Conservation (phyloP, 768 basidiomycete species). For the Pleurotus ostreatus region DNA sequence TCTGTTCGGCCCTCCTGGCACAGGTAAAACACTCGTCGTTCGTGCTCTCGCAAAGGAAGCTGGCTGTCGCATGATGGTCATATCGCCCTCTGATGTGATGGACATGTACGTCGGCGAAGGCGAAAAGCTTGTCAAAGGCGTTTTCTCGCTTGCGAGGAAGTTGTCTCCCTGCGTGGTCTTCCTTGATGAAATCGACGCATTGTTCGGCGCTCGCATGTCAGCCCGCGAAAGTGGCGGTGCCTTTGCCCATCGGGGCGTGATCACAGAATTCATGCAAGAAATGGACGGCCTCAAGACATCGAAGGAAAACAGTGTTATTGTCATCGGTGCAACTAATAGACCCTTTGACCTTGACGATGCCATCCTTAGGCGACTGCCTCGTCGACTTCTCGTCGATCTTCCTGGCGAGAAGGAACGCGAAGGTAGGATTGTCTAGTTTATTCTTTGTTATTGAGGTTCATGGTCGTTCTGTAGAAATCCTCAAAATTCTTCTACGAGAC, state of each 20-base stretch:
- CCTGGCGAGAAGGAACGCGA: slow-evolving; percentile 83
- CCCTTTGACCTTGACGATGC: slow-evolving; percentile 92
- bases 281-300: slow-evolving; percentile 91
- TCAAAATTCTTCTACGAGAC: slow-evolving; percentile 83
- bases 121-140: slow-evolving; percentile 84
- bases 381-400: slow-evolving; percentile 83
- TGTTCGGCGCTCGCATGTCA: slow-evolving; percentile 83
- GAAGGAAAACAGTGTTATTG: slow-evolving; percentile 76
- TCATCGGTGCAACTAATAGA: slow-evolving; percentile 93
- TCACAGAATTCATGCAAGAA: slow-evolving; percentile 93
- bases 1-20: slow-evolving; percentile 89
- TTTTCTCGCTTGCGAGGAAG: slow-evolving; percentile 82
- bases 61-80: slow-evolving; percentile 87
- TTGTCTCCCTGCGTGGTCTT: slow-evolving; percentile 92
- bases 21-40: slow-evolving; percentile 84
- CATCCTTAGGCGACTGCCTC: slow-evolving; percentile 82
- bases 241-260: slow-evolving; percentile 81
- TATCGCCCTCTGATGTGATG: slow-evolving; percentile 93
- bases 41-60: slow-evolving; percentile 91
- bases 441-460: slow-evolving; percentile 1
- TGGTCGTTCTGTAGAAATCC: slow-evolving; percentile 55
- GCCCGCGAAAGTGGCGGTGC: slow-evolving; percentile 73
- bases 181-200: slow-evolving; percentile 90
- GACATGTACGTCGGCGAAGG: slow-evolving; percentile 95
- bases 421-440: slow-evolving; percentile 43